Conservation (phyloP, 345 rosid genomes). For the Citrus sp. region DNA sequence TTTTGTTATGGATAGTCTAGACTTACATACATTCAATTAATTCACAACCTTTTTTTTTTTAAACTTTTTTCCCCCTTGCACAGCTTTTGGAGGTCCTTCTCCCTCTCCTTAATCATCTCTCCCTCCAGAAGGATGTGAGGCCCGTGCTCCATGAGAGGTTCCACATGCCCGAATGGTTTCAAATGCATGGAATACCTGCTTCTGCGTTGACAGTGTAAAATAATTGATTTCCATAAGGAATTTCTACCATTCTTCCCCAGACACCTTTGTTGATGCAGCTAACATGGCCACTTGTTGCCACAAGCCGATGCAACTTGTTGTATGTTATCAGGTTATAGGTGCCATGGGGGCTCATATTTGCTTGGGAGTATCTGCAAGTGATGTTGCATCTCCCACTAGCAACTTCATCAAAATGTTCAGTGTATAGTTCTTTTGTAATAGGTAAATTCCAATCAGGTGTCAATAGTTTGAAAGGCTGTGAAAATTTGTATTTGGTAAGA, state of each 20-base stretch:
- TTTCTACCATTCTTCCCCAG: not conserved
- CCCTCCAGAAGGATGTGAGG: constrained; percentile 75
- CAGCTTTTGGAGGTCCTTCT: constrained; percentile 91
- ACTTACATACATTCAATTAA: not conserved
- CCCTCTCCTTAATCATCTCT: constrained; percentile 82
- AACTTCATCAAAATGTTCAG: not conserved
- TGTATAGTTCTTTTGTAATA: not conserved
- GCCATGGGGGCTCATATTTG: not conserved
- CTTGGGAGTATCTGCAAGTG: not conserved
- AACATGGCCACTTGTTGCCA: not conserved
- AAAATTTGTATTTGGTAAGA: not conserved
- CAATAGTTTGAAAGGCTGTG: not conserved
- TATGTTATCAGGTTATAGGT: not conserved
- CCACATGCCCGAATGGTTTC: constrained; percentile 96
- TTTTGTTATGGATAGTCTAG: not conserved
- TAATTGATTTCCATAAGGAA: not conserved
- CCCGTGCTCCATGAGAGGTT: constrained; percentile 66
- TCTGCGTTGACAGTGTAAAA: constrained; percentile 34
- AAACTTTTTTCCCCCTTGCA: not conserved
- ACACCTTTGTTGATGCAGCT: not conserved
- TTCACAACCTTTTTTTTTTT: no score
- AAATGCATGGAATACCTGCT: constrained; percentile 84
- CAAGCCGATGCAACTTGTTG: not conserved
- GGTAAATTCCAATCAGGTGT: not conserved
- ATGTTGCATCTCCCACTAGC: not conserved